Conservation (phyloP, 495 filamentous ascomycete genomes). For the Penicillium coprophilum region DNA sequence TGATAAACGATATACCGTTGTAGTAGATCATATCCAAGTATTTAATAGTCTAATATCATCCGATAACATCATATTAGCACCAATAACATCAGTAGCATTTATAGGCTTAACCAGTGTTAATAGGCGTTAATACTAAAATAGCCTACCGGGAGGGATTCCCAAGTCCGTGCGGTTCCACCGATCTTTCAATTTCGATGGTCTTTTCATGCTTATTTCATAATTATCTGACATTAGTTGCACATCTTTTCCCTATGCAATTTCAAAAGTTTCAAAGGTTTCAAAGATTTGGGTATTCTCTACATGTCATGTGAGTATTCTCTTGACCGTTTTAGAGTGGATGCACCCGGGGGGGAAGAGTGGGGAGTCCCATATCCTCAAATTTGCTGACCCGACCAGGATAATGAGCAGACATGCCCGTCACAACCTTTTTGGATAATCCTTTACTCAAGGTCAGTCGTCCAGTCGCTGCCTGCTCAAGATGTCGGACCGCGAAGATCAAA, state of each 20-base stretch:
- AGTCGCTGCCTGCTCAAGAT: constrained; percentile 89
- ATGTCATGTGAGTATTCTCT: not conserved
- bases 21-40: too few species aligned
- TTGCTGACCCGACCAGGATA: constrained; percentile 3
- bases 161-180: constrained; percentile 7
- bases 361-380: not conserved
- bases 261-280: too few species aligned
- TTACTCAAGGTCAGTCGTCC: constrained; percentile 85
- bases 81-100: too few species aligned
- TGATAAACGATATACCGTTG: too few species aligned
- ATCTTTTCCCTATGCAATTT: constrained; percentile 14
- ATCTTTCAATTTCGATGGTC: too few species aligned
- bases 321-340: not conserved
- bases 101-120: not conserved
- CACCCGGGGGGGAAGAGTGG: constrained; percentile 1
- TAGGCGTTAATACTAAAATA: not conserved
- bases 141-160: not conserved
- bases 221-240: not conserved
- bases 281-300: not conserved
- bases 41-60: not conserved
- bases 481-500: constrained; percentile 89
- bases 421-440: constrained; percentile 63
- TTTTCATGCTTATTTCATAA: too few species aligned
- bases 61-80: too few species aligned
- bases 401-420: constrained; percentile 25